phyloP scores from a whole-genome alignment of 495 filamentous ascomycete genomes.

The Eremomyces bilateralis region DNA sequence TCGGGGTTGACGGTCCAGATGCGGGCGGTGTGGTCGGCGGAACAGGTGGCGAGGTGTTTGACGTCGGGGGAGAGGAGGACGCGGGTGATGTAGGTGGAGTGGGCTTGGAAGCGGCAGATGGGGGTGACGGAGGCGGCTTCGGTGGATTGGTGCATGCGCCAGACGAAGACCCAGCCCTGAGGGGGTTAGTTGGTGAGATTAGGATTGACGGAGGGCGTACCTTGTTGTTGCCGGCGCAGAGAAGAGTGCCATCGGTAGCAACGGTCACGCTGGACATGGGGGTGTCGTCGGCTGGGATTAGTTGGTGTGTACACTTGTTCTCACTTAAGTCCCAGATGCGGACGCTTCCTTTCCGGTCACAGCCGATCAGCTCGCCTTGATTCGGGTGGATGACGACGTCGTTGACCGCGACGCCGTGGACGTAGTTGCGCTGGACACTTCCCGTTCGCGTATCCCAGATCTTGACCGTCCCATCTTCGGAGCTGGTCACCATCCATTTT shows the following conservation, averaged over 20 bases:
- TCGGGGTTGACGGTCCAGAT: slow-evolving; percentile 70
- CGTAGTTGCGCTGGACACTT: slow-evolving; percentile 76
- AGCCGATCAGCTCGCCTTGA: slow-evolving; percentile 91
- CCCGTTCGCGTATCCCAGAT: slow-evolving; percentile 93
- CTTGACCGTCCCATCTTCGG: slow-evolving; percentile 92
- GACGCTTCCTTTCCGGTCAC: slow-evolving; percentile 81
- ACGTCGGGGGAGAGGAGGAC: slow-evolving; percentile 93
- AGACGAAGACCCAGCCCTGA: slow-evolving; percentile 91
- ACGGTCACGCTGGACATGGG: slow-evolving; percentile 86
- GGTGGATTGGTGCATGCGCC: slow-evolving; percentile 66
- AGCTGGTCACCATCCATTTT: slow-evolving; percentile 99
- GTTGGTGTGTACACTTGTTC: slow-evolving; percentile 88
- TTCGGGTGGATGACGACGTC: slow-evolving; percentile 97
- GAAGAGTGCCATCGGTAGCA: slow-evolving; percentile 75
- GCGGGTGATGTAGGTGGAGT: slow-evolving; percentile 83
- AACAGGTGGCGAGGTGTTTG: slow-evolving; percentile 91
- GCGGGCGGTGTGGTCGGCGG: slow-evolving; percentile 91
- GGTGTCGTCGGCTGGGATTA: slow-evolving; percentile 90
- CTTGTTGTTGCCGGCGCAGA: slow-evolving; percentile 88
- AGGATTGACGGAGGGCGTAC: slow-evolving; percentile 25
- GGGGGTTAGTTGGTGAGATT: neutral
- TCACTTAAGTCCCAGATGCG: slow-evolving; percentile 92
- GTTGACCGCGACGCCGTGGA: slow-evolving; percentile 69
- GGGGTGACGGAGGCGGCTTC: slow-evolving; percentile 79
- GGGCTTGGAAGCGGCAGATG: slow-evolving; percentile 77